phyloP scores from a whole-genome alignment of 1,139 yeast genomes.

The Yamadazyma blattariae region DNA sequence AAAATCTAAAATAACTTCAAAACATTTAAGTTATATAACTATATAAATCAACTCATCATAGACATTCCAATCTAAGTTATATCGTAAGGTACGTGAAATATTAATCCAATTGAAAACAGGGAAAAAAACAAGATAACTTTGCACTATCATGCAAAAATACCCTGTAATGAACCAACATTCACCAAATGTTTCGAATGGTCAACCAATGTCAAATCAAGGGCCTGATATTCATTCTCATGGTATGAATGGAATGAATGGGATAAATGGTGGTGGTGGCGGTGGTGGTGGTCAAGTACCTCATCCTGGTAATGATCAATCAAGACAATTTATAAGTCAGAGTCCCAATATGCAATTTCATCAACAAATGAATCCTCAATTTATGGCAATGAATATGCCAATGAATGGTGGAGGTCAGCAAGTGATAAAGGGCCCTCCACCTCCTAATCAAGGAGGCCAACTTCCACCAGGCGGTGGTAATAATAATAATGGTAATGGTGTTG shows the following conservation, averaged over 20 bases:
- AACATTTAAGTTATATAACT: too few species aligned
- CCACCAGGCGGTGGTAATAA: background rate
- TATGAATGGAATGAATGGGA: too few species aligned
- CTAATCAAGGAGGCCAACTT: too few species aligned
- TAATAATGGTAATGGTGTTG: slow-evolving; percentile 15
- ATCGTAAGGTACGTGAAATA: too few species aligned
- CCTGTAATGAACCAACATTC: slow-evolving; percentile 3
- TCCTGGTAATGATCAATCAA: background rate
- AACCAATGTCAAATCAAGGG: background rate
- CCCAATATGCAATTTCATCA: slow-evolving; percentile 13
- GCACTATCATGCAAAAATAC: slow-evolving; percentile 10
- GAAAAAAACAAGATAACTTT: too few species aligned
- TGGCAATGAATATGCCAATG: slow-evolving; percentile 6
- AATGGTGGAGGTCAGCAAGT: slow-evolving; percentile 4
- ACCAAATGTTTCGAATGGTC: slow-evolving; percentile 4
- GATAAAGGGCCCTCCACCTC: too few species aligned
- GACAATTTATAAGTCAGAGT: slow-evolving; percentile 10
- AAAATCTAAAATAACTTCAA: too few species aligned
- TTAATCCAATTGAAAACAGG: too few species aligned
- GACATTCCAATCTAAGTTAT: too few species aligned
- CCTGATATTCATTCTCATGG: background rate
- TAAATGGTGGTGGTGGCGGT: too few species aligned
- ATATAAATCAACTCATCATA: too few species aligned
- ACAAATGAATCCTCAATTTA: slow-evolving; percentile 5
- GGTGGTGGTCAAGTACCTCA: background rate